phyloP scores from a whole-genome alignment of 441 rosid genomes.

The Pelargonium myrrhifolium region DNA sequence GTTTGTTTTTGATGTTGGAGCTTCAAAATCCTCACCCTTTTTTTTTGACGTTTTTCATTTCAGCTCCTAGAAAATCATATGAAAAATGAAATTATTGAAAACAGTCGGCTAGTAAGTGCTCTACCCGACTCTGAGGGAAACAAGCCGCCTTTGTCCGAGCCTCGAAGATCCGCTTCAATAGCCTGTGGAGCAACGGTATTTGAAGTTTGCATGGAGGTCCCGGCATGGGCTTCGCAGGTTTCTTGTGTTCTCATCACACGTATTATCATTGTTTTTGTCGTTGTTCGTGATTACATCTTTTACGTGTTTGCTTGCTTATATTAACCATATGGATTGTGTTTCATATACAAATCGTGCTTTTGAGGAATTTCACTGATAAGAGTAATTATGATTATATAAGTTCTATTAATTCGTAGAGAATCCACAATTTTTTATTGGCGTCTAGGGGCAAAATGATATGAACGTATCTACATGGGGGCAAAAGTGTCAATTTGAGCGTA shows the following conservation, averaged over 20 bases:
- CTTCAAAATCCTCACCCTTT: neutral
- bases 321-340: too few species aligned
- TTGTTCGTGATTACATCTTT: too few species aligned
- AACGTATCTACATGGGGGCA: too few species aligned
- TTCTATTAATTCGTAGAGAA: too few species aligned
- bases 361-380: too few species aligned
- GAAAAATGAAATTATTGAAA: conserved; percentile 4
- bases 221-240: conserved; percentile 1
- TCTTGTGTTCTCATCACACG: neutral
- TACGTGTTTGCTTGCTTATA: too few species aligned
- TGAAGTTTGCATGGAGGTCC: conserved; percentile 7
- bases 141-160: conserved; percentile 6
- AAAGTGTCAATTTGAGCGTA: too few species aligned
- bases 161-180: neutral
- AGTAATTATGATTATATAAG: too few species aligned
- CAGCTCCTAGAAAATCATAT: conserved; percentile 1
- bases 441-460: neutral
- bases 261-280: neutral
- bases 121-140: conserved; percentile 2
- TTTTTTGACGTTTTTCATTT: neutral
- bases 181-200: conserved; percentile 4
- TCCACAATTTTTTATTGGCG: too few species aligned
- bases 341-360: too few species aligned
- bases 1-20: neutral
- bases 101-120: neutral